Conservation (phyloP, 192 early-diverging fungal genomes). For the Linnemannia hyalina region DNA sequence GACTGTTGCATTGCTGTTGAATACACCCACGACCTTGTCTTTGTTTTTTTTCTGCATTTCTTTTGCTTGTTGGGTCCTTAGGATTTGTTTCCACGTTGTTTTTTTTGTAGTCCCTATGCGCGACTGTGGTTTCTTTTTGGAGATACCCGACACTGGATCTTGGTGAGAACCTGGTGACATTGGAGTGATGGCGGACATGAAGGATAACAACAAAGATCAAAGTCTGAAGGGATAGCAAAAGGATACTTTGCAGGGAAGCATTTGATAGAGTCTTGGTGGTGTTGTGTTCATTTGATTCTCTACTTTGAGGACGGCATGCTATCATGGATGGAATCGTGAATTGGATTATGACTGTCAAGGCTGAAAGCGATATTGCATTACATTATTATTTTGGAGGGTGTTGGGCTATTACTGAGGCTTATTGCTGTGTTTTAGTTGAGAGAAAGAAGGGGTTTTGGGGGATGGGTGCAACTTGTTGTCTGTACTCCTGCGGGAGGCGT, state of each 20-base stretch:
- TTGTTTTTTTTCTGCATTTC: not conserved
- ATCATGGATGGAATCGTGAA: not conserved
- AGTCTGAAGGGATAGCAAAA: not conserved
- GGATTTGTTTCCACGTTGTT: not conserved
- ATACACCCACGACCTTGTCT: not conserved
- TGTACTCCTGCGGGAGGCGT: constrained; percentile 12
- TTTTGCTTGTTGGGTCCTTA: not conserved
- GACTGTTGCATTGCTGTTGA: not conserved
- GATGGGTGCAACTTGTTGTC: not conserved
- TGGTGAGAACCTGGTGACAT: not conserved
- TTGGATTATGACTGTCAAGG: not conserved
- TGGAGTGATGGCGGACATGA: not conserved
- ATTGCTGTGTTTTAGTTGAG: not conserved
- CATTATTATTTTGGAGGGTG: not conserved
- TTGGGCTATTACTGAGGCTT: not conserved
- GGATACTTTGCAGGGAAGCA: not conserved
- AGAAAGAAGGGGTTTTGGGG: not conserved
- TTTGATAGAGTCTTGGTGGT: too few relatives aligned
- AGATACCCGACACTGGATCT: not conserved
- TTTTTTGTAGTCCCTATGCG: not conserved
- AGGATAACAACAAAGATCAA: not conserved
- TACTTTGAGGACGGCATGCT: not conserved
- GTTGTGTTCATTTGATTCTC: too few relatives aligned
- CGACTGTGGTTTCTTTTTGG: not conserved
- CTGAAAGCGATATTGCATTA: not conserved